Base-by-base conservation (phyloP, 306 rosid species). In the Corylus americana region DNA sequence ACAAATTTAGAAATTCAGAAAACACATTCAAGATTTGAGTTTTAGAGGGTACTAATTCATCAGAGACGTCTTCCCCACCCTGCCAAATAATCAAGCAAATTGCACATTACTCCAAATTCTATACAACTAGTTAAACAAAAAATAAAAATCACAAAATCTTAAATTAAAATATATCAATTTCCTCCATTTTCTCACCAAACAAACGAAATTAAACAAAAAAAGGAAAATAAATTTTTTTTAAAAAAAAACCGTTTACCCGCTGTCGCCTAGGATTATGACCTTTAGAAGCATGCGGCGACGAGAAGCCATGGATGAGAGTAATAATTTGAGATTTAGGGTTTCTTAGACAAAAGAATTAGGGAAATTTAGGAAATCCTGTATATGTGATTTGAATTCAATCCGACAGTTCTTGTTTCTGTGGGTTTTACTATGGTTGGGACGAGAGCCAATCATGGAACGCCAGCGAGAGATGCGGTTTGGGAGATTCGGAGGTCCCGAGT, bases 201-300 rank as follows among this genome's bases (percentile, higher is more conserved):
- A 74, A 58, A 51, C 85, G 76, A 27, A 71, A 29, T 59, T 75
- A 54, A 59, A 45, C 67, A 13, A 22, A 81, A 78, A 59, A 17
- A 0, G 31, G 31, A 49, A 44, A 18, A 45, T 39, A 35, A 58
- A 72, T 22, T 22, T 22, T 22, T 73, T 20, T 11, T 47, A 4
- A 47, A 73, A n/a, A 22, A 2, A 73, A 8, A 59, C 27, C 29
- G 55, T 83, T 77, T 87, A 96, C 99, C 99, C 99, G 83, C 99
- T 96, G 73, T 96, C 99, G 35, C 99, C 99, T 75, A 93, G 97
- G 91, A 96, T 96, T 47, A 96, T 93, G 92, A 96, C 98, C 90
- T 96, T 96, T 47, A 96, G 85, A 20, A 96, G 89, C 98, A 96
- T 93, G 85, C 98, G 99, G 73, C 99, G 87, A 48, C 99, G 98